These are phyloP conservation scores for Lentithecium fluviatile DNA, from an alignment of 495 filamentous ascomycete species.

Conservation along the genomic window DNA sequence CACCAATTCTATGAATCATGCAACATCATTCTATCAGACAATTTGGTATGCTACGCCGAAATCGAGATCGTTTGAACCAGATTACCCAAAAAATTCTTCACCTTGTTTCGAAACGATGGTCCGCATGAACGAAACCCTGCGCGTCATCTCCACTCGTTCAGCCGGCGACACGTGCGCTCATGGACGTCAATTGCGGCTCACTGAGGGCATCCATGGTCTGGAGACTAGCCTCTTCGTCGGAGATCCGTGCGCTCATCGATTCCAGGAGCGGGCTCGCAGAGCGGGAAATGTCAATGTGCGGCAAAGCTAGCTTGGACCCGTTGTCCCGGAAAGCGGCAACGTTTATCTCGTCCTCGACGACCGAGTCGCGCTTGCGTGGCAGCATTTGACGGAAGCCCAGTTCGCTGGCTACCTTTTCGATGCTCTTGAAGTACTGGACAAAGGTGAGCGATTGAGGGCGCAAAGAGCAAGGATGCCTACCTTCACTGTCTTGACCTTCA, in stretches of 20 bases:
- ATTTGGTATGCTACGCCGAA: too few species aligned
- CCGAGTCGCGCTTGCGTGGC: slow-evolving; percentile 46
- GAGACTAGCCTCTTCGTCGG: slow-evolving; percentile 3
- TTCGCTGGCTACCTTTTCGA: slow-evolving; percentile 57
- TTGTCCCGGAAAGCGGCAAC: slow-evolving; percentile 7
- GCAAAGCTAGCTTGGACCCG: slow-evolving; percentile 12
- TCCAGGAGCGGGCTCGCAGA: slow-evolving; percentile 25
- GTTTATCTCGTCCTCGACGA: slow-evolving; percentile 36
- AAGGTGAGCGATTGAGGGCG: neutral
- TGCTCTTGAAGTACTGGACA: slow-evolving; percentile 66
- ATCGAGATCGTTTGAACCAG: too few species aligned
- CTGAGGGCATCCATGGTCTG: slow-evolving; percentile 1
- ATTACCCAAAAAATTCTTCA: too few species aligned
- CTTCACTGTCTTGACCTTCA: slow-evolving; percentile 85
- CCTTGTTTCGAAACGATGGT: slow-evolving; percentile 6
- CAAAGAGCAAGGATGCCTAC: slow-evolving; percentile 39
- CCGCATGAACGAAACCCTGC: neutral
- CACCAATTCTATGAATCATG: neutral
- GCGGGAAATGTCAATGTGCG: slow-evolving; percentile 24
- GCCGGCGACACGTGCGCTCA: slow-evolving; percentile 20
- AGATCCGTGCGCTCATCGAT: slow-evolving; percentile 27
- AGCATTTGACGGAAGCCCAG: slow-evolving; percentile 61
- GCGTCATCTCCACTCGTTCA: neutral
- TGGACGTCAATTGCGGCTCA: slow-evolving; percentile 13
- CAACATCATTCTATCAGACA: too few species aligned